Evolutionary conservation across 805 yeast species (phyloP).

Genomic region (Brettanomyces sp.): DNA sequence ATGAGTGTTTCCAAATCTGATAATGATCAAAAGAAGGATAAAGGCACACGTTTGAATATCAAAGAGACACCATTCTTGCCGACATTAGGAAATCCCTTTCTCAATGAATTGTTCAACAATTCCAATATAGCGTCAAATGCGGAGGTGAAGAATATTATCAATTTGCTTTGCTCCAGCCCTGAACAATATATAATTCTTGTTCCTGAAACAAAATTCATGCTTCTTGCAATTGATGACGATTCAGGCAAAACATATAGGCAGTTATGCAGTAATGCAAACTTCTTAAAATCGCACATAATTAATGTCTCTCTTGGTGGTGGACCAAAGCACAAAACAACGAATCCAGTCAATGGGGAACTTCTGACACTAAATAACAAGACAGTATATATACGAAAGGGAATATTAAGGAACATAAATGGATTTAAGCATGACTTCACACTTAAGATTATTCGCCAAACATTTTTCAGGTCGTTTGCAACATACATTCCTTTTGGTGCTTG

Average conservation of each 20-base stretch:
- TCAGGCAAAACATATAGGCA: slow-evolving; percentile 35
- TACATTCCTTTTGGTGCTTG: slow-evolving; percentile 49
- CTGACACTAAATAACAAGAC: slow-evolving; percentile 49
- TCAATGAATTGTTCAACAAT: slow-evolving; percentile 60
- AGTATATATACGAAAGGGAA: slow-evolving; percentile 44
- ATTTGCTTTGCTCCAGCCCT: slow-evolving; percentile 33
- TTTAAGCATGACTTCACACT: slow-evolving; percentile 37
- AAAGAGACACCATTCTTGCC: slow-evolving; percentile 32
- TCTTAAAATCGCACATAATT: slow-evolving; percentile 55
- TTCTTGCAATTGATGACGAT: slow-evolving; percentile 29
- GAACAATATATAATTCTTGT: slow-evolving; percentile 51
- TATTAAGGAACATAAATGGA: slow-evolving; percentile 49
- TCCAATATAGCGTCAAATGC: slow-evolving; percentile 41
- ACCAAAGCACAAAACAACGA: neutral
- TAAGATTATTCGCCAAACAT: slow-evolving; percentile 34
- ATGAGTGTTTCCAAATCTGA: too few species aligned
- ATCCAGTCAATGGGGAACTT: slow-evolving; percentile 7
- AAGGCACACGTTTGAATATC: too few species aligned
- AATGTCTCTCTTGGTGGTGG: slow-evolving; percentile 19
- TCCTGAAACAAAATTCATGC: slow-evolving; percentile 46
- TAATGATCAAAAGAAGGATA: too few species aligned
- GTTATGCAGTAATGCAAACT: slow-evolving; percentile 49
- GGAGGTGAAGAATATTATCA: slow-evolving; percentile 33
- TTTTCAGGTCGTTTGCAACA: slow-evolving; percentile 46
- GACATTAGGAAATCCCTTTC: slow-evolving; percentile 46